A percentile compares a stretch with the other conserved stretches of the same genome.
Evolutionary conservation across 139 green algal genomes (phyloP).

Genomic region (Parachlorella kessleri): DNA sequence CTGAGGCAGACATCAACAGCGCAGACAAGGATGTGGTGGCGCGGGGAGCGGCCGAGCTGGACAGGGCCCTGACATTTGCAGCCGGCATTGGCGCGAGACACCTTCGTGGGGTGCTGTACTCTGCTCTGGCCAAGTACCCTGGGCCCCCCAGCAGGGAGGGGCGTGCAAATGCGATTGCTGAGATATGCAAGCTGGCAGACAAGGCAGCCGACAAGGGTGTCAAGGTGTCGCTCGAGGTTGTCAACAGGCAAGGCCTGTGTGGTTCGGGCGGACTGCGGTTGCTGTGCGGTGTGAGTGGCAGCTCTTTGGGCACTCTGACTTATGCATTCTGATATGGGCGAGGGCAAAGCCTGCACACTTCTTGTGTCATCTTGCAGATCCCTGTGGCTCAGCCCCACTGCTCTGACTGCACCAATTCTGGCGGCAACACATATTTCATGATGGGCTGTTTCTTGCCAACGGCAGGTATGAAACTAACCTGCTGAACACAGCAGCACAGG

Average conservation of each 20-base stretch:
- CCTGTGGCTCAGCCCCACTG: no score
- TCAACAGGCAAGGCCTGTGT: slow-evolving; percentile 31
- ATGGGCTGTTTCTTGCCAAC: no score
- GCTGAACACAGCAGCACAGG: slow-evolving; percentile 53
- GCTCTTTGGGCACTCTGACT: no score
- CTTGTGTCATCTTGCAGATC: no score
- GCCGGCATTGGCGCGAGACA: slow-evolving; percentile 18
- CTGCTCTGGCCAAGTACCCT: slow-evolving; percentile 39
- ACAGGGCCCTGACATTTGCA: slow-evolving; percentile 55
- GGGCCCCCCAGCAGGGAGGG: slow-evolving; percentile 6
- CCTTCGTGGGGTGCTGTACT: slow-evolving; percentile 43
- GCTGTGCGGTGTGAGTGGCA: no score
- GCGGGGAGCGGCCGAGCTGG: slow-evolving; percentile 56
- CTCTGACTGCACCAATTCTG: no score
- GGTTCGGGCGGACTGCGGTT: neutral
- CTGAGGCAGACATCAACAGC: slow-evolving; percentile 14
- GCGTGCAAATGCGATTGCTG: slow-evolving; percentile 12
- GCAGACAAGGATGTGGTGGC: neutral
- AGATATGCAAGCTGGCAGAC: slow-evolving; percentile 21
- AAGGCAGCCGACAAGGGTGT: slow-evolving; percentile 38
- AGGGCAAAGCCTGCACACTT: no score
- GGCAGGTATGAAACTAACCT: slow-evolving; percentile 60
- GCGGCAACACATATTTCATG: no score
- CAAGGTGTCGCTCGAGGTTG: slow-evolving; percentile 33
- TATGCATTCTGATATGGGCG: no score